Conservation (phyloP, 2,329 filamentous ascomycete genomes). For the Alternaria conjuncta region DNA sequence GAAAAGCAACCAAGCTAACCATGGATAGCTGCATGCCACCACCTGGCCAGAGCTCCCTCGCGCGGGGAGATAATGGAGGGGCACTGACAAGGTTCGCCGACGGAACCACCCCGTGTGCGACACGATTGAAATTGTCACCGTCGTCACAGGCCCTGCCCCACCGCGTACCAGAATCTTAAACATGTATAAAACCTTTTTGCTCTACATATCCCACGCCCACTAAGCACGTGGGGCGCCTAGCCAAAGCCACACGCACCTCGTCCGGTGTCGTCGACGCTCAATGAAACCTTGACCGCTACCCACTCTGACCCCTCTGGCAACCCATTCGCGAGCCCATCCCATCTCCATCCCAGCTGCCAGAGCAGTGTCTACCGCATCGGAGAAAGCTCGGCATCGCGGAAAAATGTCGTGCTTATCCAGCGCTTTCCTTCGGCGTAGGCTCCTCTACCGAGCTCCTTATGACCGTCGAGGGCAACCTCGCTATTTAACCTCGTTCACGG, state of each 20-base stretch:
- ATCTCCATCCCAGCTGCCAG: constrained; percentile 22
- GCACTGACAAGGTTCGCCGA: constrained; percentile 13
- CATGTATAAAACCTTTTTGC: constrained; percentile 24
- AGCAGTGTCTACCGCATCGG: not conserved
- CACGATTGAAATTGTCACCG: constrained; percentile 25
- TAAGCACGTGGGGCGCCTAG: constrained; percentile 12
- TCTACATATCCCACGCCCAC: constrained; percentile 30
- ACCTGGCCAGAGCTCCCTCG: constrained; percentile 34
- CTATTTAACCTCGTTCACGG: constrained; percentile 6
- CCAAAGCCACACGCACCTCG: constrained; percentile 17
- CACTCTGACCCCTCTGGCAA: not conserved
- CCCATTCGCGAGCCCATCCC: constrained; percentile 17
- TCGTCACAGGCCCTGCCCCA: constrained; percentile 15
- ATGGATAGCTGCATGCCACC: constrained; percentile 20
- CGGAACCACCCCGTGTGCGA: constrained; percentile 17
- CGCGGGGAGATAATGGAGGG: constrained; percentile 23
- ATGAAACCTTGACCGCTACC: constrained; percentile 5
- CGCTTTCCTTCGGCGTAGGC: constrained; percentile 39
- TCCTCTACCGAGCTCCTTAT: constrained; percentile 16
- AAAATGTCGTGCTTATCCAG: constrained; percentile 12
- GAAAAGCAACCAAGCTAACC: constrained; percentile 35
- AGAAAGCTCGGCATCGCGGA: constrained; percentile 34
- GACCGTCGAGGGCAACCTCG: constrained; percentile 1
- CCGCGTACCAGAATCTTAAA: constrained; percentile 19
- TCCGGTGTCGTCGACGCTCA: not conserved